Conservation (phyloP, 2,329 filamentous ascomycete genomes). For the Drechslera avenae region DNA sequence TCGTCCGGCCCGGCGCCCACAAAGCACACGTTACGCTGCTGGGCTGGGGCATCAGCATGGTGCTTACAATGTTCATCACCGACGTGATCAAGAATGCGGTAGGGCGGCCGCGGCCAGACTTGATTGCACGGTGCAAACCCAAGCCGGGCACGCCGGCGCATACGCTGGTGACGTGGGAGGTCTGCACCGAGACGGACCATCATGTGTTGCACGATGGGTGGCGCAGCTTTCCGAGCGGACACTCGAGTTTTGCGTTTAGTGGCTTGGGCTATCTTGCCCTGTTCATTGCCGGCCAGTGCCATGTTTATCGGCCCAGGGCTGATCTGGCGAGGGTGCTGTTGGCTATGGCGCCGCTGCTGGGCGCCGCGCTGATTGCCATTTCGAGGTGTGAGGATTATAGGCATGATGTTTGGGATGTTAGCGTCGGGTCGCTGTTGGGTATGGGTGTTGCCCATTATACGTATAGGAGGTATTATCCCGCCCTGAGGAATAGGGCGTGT, state of each 20-base stretch:
- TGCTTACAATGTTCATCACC: conserved; percentile 81
- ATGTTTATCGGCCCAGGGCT: conserved; percentile 62
- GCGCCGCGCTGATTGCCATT: conserved; percentile 64
- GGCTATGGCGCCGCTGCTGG: conserved; percentile 61
- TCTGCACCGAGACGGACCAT: conserved; percentile 73
- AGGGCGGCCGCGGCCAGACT: conserved; percentile 81
- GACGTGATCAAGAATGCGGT: conserved; percentile 87
- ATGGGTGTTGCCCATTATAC: conserved; percentile 61
- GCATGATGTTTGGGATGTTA: conserved; percentile 68
- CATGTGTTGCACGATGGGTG: conserved; percentile 80
- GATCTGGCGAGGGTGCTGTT: conserved; percentile 62
- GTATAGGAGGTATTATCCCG: conserved; percentile 66
- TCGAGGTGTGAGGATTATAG: conserved; percentile 67
- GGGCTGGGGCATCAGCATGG: conserved; percentile 73
- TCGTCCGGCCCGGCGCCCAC: conserved; percentile 68
- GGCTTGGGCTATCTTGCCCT: conserved; percentile 76
- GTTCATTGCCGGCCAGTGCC: conserved; percentile 70
- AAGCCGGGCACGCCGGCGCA: conserved; percentile 60
- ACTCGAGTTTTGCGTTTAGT: conserved; percentile 78
- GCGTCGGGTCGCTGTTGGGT: conserved; percentile 60
- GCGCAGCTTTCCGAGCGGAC: conserved; percentile 81
- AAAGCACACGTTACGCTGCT: conserved; percentile 87
- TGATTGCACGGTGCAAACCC: conserved; percentile 87
- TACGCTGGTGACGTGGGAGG: conserved; percentile 63
- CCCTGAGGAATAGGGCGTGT: conserved; percentile 57